phyloP scores from a whole-genome alignment of 352 stramenopile species.

The Phytophthora colocasiae region DNA sequence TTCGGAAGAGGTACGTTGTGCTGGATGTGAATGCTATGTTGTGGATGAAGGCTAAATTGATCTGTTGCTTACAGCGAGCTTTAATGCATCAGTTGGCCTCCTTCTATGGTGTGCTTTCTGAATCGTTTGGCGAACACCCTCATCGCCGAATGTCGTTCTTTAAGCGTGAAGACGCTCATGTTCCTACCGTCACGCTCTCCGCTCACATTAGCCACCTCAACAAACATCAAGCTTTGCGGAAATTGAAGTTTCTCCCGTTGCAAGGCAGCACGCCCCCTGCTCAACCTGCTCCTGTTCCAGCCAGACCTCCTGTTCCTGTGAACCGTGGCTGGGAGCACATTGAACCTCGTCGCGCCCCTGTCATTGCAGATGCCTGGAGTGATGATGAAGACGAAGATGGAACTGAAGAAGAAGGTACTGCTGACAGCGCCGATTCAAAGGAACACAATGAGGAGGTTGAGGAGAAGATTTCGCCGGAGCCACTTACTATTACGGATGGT shows the following conservation, averaged over 20 bases:
- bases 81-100: conserved; percentile 79
- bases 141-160: conserved; percentile 80
- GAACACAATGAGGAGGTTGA: conserved; percentile 21
- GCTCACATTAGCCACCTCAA: conserved; percentile 50
- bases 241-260: conserved; percentile 69
- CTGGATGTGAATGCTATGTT: background rate
- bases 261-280: conserved; percentile 35
- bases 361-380: conserved; percentile 79
- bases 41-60: conserved; percentile 9
- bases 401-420: conserved; percentile 25
- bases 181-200: conserved; percentile 69
- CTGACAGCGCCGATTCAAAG: conserved; percentile 13
- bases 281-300: conserved; percentile 20
- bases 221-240: conserved; percentile 40
- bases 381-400: conserved; percentile 62
- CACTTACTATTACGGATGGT: background rate
- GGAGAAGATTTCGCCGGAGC: conserved; percentile 7
- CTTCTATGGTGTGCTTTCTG: conserved; percentile 70
- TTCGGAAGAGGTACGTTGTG: conserved; percentile 51
- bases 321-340: conserved; percentile 82
- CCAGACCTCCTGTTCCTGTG: conserved; percentile 40
- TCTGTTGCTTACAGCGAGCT: conserved; percentile 45
- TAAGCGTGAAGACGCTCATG: conserved; percentile 60
- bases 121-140: conserved; percentile 81
- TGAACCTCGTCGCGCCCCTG: conserved; percentile 43